Percentiles rank a stretch among this genome's conserved stretches.
Evolutionary conservation across 1,284 basidiomycete species (phyloP).

Genomic region (Pseudozyma hubeiensis): DNA sequence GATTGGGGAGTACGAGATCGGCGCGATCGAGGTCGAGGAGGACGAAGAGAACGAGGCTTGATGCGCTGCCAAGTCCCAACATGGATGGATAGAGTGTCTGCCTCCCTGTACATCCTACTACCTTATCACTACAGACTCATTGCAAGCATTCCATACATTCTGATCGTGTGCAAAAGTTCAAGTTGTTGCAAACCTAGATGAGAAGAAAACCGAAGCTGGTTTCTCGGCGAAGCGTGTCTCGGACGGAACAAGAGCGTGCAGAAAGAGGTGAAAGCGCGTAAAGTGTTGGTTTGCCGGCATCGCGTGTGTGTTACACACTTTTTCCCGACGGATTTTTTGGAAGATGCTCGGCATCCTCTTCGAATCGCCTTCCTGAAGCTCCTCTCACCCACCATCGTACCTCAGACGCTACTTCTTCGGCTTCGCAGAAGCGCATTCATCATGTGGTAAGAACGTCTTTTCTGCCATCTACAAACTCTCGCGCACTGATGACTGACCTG

Average conservation of each 20-base stretch:
- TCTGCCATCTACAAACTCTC: too few relatives aligned
- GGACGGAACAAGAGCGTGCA: slow-evolving; percentile 5
- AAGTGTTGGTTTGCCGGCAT: slow-evolving; percentile 32
- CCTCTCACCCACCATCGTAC: not conserved
- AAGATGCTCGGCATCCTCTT: not conserved
- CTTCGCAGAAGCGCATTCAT: not conserved
- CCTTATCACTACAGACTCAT: too few relatives aligned
- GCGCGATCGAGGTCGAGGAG: slow-evolving; percentile 61
- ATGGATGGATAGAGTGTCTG: too few relatives aligned
- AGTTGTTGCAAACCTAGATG: not conserved
- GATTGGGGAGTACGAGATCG: slow-evolving; percentile 63
- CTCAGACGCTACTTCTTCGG: too few relatives aligned
- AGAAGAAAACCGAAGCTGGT: not conserved
- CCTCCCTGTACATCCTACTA: too few relatives aligned
- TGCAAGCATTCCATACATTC: too few relatives aligned
- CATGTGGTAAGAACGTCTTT: slow-evolving; percentile 25
- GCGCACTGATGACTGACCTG: not conserved
- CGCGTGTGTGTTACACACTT: slow-evolving; percentile 12
- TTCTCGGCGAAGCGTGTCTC: slow-evolving; percentile 11
- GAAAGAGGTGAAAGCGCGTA: slow-evolving; percentile 15
- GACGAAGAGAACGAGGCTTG: slow-evolving; percentile 38
- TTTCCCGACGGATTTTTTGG: not conserved
- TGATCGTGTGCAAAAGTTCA: too few relatives aligned
- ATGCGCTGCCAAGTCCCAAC: not conserved
- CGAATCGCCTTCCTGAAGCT: not conserved